Conservation (phyloP, 257 asterid species). For the Solanum clarkiae region DNA sequence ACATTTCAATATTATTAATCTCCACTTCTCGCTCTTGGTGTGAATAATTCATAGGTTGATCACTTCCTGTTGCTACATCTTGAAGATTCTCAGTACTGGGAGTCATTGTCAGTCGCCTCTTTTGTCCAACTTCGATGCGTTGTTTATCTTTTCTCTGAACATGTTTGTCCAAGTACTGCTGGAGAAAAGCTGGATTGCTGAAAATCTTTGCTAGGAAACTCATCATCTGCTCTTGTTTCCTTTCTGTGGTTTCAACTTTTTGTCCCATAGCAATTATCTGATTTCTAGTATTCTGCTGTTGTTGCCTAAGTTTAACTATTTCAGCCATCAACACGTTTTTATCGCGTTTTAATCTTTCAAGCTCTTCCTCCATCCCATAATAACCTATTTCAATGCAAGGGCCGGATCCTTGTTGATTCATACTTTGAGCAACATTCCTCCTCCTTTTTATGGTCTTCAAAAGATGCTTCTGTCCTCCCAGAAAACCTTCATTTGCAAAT, state of each 20-base stretch:
- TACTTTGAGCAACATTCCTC: slow-evolving; percentile 29
- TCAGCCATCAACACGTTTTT: slow-evolving; percentile 46
- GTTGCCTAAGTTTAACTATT: slow-evolving; percentile 53
- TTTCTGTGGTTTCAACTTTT: slow-evolving; percentile 35
- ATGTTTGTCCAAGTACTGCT: slow-evolving; percentile 30
- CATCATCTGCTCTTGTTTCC: slow-evolving; percentile 56
- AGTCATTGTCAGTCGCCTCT: slow-evolving; percentile 63
- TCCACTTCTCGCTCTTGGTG: slow-evolving; percentile 15
- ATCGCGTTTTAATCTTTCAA: slow-evolving; percentile 52
- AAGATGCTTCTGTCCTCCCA: slow-evolving; percentile 89
- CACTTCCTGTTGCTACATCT: slow-evolving; percentile 12
- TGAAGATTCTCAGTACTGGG: slow-evolving; percentile 33
- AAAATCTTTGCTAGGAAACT: slow-evolving; percentile 64
- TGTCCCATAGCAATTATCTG: slow-evolving; percentile 46
- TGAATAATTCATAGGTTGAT: not conserved
- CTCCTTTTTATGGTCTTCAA: slow-evolving; percentile 71
- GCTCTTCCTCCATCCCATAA: slow-evolving; percentile 66
- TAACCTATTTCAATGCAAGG: slow-evolving; percentile 51
- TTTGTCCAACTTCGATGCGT: slow-evolving; percentile 51
- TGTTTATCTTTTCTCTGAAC: slow-evolving; percentile 7
- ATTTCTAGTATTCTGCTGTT: slow-evolving; percentile 49
- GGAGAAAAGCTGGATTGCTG: slow-evolving; percentile 34
- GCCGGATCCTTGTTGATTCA: slow-evolving; percentile 31
- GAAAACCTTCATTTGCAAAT: slow-evolving; percentile 83
- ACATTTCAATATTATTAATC: slow-evolving; percentile 19